Conservation (phyloP, 352 stramenopile genomes). For the Phytophthora sp. region DNA sequence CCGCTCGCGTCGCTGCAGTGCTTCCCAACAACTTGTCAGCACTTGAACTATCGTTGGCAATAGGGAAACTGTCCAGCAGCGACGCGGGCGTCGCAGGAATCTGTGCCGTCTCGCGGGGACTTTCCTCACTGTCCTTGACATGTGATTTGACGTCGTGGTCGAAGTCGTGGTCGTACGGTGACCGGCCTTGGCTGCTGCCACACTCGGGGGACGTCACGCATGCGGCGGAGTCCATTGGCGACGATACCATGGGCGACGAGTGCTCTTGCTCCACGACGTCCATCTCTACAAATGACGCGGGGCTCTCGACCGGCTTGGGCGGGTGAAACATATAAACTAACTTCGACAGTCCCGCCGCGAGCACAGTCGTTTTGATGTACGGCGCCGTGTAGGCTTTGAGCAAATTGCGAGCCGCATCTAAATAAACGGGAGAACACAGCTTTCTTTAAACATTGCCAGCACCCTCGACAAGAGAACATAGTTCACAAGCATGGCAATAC, state of each 20-base stretch:
- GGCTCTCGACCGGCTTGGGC: conserved; percentile 60
- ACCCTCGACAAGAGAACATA: conserved; percentile 45
- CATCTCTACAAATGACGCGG: conserved; percentile 46
- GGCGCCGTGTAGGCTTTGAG: conserved; percentile 78
- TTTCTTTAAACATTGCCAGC: conserved; percentile 72
- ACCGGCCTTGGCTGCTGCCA: conserved; percentile 67
- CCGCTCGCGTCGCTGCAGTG: conserved; percentile 33
- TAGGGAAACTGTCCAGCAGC: conserved; percentile 59
- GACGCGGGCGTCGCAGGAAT: conserved; percentile 44
- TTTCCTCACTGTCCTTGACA: conserved; percentile 56
- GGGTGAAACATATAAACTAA: conserved; percentile 80
- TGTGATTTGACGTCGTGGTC: conserved; percentile 68
- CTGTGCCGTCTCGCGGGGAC: conserved; percentile 53
- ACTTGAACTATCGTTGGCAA: conserved; percentile 80
- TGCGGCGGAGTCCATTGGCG: conserved; percentile 65
- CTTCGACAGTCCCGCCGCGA: conserved; percentile 72
- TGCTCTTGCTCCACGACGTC: conserved; percentile 57
- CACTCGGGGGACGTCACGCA: conserved; percentile 84
- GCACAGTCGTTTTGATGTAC: conserved; percentile 81
- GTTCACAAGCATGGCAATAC: conserved; percentile 60
- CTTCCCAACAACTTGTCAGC: conserved; percentile 74
- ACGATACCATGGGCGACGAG: conserved; percentile 41
- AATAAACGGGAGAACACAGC: conserved; percentile 56
- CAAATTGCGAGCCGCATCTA: conserved; percentile 83
- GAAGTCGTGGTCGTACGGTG: conserved; percentile 78